phyloP scores from a whole-genome alignment of 257 asterid species.

The Cinchona pubescens region DNA sequence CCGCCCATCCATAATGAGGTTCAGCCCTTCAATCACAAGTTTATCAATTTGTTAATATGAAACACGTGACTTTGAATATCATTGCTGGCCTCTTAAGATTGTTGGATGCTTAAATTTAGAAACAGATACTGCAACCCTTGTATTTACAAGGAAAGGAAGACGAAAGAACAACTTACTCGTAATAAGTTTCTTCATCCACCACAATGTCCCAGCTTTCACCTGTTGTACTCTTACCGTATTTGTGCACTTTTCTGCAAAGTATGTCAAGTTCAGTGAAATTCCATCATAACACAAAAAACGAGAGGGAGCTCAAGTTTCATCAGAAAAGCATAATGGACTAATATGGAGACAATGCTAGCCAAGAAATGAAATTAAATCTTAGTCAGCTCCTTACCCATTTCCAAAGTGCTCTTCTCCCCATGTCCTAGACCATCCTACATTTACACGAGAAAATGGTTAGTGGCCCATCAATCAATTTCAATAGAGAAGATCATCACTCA shows the following conservation, averaged over 20 bases:
- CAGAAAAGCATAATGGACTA: background rate
- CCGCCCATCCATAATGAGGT: slow-evolving; percentile 99
- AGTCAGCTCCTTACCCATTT: slow-evolving; percentile 59
- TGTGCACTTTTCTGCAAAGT: slow-evolving; percentile 86
- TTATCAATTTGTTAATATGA: background rate
- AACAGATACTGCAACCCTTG: background rate
- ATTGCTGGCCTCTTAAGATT: no score
- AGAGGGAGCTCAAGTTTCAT: background rate
- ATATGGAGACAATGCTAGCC: background rate
- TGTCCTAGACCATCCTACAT: slow-evolving; percentile 93
- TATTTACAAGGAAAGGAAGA: no score
- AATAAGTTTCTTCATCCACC: slow-evolving; percentile 92
- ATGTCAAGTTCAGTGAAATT: background rate
- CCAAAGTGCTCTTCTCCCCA: slow-evolving; percentile 99
- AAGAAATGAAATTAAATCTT: background rate
- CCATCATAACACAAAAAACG: background rate
- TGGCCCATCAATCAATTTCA: background rate
- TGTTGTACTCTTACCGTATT: slow-evolving; percentile 91
- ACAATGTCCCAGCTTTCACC: slow-evolving; percentile 99
- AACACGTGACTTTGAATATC: background rate
- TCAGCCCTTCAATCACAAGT: slow-evolving; percentile 64
- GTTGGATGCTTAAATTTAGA: background rate
- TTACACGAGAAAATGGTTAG: slow-evolving; percentile 6
- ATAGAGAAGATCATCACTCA: background rate
- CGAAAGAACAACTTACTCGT: slow-evolving; percentile 56